Evolutionary conservation across 169 alveolate species (phyloP), one percentile per base, ranked within the genome.

Genomic region (Perkinsus marinus): DNA sequence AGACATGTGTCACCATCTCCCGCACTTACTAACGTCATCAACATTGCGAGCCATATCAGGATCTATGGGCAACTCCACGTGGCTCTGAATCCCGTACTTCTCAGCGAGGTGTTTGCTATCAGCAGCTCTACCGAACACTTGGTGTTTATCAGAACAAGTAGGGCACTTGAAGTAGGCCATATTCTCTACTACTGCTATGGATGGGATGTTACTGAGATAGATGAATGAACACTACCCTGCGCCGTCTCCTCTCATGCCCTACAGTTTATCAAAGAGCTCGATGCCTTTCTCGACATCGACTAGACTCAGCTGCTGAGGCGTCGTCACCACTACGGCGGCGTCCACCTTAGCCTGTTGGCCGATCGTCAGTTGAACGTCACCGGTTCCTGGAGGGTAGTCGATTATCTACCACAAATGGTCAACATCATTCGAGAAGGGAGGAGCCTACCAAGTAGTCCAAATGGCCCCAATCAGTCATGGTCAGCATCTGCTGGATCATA

Each of bases 311-410:
- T 95, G 97, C 92, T 97, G 96, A 68, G 98, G 99, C 5, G 99
- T 98, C 0, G 99, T 89, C 34, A 89, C 91, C 0, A 97, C 97
- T 39, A 97, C 96, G 26, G 96, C 96, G 30, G 98, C 97, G 9
- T 98, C 99, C 30, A 93, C 93, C 90, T 98, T 95, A 10, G 46
- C 46, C 92, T 97, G 97, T 93, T 98, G 98, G 92, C 99, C 98
- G 43, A 99, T 95, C 79, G 99, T 97, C 47, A 99, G 95, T 93
- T 98, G 98, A 90, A 98, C 98, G 94, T 99, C 99, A 47, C 99
- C 99, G 13, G 99, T 99, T 0, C 99, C 99, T 6, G 99, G 99
- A 0, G 99, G 99, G 91, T 98, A 94, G 95, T 99, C 99, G 47
- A 99, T 95, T 22, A 99, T 41, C 46, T 41, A 10, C 19, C 19